Conservation (phyloP, 805 yeast species). For the Saccharomyces paradoxus region DNA sequence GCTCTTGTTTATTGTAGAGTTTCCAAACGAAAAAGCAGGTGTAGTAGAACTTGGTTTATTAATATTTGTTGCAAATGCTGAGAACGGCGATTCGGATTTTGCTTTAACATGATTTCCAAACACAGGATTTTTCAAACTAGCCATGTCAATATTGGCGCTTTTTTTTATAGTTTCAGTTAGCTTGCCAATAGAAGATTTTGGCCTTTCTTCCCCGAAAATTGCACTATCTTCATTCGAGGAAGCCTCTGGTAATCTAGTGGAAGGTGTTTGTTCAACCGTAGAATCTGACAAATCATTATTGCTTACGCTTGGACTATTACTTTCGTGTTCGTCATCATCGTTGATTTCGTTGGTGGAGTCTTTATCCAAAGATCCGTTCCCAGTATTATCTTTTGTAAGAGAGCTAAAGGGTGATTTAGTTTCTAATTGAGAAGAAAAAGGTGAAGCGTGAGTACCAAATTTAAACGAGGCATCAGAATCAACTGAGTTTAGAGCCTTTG, state of each 20-base stretch:
- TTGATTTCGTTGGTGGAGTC: slow-evolving; percentile 2
- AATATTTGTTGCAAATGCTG: slow-evolving; percentile 18
- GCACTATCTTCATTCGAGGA: neutral
- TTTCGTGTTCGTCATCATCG: neutral
- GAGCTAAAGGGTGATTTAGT: neutral
- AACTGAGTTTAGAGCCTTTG: neutral
- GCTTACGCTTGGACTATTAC: neutral
- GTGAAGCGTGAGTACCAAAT: neutral
- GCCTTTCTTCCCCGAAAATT: neutral
- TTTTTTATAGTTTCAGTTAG: slow-evolving; percentile 24
- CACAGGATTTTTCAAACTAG: slow-evolving; percentile 4
- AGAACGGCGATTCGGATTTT: slow-evolving; percentile 19
- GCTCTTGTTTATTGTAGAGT: neutral
- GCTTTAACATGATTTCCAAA: neutral
- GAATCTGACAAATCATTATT: slow-evolving; percentile 12
- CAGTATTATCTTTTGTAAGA: neutral
- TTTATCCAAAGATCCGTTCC: neutral
- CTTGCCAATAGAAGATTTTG: slow-evolving; percentile 13
- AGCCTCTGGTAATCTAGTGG: neutral
- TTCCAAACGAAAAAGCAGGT: neutral
- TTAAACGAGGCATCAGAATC: neutral
- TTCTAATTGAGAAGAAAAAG: neutral
- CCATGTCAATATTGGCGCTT: slow-evolving; percentile 17
- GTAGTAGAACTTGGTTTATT: slow-evolving; percentile 8
- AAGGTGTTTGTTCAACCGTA: slow-evolving; percentile 20